Evolutionary conservation across 331 rosid species (phyloP), one percentile per base, ranked within the genome.

Genomic region (Malus hybrid): DNA sequence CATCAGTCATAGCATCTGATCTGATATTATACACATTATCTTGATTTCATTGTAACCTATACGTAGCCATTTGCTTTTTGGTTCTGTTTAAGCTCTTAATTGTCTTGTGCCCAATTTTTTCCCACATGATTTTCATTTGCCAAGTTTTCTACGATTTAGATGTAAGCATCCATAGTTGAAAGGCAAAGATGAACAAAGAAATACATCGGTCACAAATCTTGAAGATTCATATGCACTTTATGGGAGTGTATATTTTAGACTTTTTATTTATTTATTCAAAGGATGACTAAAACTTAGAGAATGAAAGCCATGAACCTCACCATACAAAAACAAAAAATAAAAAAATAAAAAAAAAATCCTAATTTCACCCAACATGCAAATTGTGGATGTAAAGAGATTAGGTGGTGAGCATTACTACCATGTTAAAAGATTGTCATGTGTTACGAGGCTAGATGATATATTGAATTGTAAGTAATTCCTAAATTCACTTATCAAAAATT

Each of bases 1-100:
- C 93, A 84, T 68, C 78, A 74, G 60, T 78, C 84, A 53, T 93
- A 91, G 88, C 87, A 78, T 75, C 79, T 72, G 20, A 50, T 50
- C 33, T 24, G 7, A 30, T 24, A n/a, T 34, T 16, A 48, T 33
- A 19, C 52, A 15, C 22, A 33, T 7, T 57, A 18, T 63, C 42
- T 7, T 63, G 10, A 36, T 63, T 29, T 74, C 24, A 63, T 52
- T 50, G 64, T 74, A 19, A 12, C 50, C 8, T 63, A 9, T 48
- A 39, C 6, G 18, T 48, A 5, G 53, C 19, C 53, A 11, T 73
- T 14, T 15, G 46, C 32, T 30, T 20, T 61, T 5, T 14, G 39
- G 18, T 15, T 48, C 6, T 44, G 73, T 52, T 46, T 6, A n/a
- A 69, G 60, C 42, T 46, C 60, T 68, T 48, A 48, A 52, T 26